phyloP scores from a whole-genome alignment of 371 early-diverging fungal genomes.

The Mortierella sp. region DNA sequence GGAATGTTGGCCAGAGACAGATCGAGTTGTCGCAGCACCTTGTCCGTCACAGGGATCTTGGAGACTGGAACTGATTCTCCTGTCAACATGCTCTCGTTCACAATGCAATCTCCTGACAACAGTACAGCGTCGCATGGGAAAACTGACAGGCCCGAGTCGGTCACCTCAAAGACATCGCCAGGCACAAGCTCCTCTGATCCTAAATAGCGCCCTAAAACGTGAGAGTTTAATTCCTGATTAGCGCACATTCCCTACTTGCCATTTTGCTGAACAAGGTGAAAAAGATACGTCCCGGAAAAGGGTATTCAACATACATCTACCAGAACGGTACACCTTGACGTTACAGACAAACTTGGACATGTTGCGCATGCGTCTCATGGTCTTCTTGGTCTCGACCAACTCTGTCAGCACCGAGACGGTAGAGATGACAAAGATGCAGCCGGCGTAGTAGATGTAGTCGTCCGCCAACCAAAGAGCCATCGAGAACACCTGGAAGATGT shows the following conservation, averaged over 20 bases:
- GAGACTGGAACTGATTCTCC: slow-evolving; percentile 90
- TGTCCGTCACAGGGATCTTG: slow-evolving; percentile 82
- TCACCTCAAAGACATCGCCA: slow-evolving; percentile 95
- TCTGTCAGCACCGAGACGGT: slow-evolving; percentile 83
- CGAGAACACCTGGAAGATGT: slow-evolving; percentile 94
- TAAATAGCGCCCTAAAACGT: slow-evolving; percentile 24
- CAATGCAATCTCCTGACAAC: slow-evolving; percentile 96
- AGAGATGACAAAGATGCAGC: slow-evolving; percentile 91
- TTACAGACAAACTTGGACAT: slow-evolving; percentile 91
- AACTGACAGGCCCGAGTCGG: slow-evolving; percentile 66
- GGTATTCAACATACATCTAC: slow-evolving; percentile 67
- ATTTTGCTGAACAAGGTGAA: not conserved
- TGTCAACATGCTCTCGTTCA: slow-evolving; percentile 99
- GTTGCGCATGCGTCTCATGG: slow-evolving; percentile 84
- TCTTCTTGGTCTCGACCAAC: slow-evolving; percentile 88
- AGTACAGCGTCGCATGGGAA: slow-evolving; percentile 97
- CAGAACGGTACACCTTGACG: slow-evolving; percentile 80
- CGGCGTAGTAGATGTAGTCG: slow-evolving; percentile 95
- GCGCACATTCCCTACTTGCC: not conserved
- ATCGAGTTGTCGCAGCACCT: slow-evolving; percentile 79
- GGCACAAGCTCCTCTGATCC: slow-evolving; percentile 95
- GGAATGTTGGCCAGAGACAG: slow-evolving; percentile 77
- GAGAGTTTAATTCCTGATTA: not conserved
- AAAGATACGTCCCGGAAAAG: no score
- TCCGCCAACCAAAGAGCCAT: slow-evolving; percentile 94